Base-by-base conservation (phyloP, 2,329 filamentous ascomycete genomes). In the Epichloe sp. region DNA sequence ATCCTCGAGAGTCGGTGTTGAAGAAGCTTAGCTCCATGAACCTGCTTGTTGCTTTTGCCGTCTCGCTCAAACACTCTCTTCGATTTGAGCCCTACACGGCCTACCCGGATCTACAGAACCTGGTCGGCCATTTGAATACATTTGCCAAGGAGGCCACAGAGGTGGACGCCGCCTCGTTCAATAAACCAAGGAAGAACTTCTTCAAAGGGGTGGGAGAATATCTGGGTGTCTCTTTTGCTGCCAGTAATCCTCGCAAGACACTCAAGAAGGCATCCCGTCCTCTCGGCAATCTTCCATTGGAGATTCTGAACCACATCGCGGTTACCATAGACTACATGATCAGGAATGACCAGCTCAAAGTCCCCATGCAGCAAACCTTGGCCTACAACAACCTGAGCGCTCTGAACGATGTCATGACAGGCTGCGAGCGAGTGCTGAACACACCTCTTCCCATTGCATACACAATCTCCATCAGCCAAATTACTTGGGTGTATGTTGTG, bases 381-480 rank as follows among this genome's bases (percentile, higher is more conserved):
- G 73, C 78, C 21, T 75, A 82, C 67, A 81, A 76, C 63, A 73
- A 76, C 56, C 63, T 93, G 8, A 71, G 74, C 47, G 66, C 76
- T 4, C 70, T 94, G 50, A 87, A 86, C 62, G 88, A 94, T 57
- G 78, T 83, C 51, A 72, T 88, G 57, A 79, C 79, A 15, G 82
- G 83, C 53, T 82, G 82, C 46, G 86, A 93, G 62, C 83, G 88
- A 55, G 82, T 94, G 19, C 78, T 91, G 35, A 86, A 84, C 64
- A 94, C 88, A 0, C 88, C 88, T 1, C 77, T 94, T 0, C 88
- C 88, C 2, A 77, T 88, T 51, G 88, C 87, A 45, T 94, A 94
- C 71, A 81, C 79, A 57, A 93, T 94, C 59, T 80, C 86, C 59
- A 90, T 93, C 64, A 82, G 83, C 19, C 88, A 94, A 64, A 91